Percentiles rank a stretch among this genome's conserved stretches.
These are phyloP conservation scores for Lipomyces starkeyi DNA, from an alignment of 805 yeast species.

Conservation along the genomic window DNA sequence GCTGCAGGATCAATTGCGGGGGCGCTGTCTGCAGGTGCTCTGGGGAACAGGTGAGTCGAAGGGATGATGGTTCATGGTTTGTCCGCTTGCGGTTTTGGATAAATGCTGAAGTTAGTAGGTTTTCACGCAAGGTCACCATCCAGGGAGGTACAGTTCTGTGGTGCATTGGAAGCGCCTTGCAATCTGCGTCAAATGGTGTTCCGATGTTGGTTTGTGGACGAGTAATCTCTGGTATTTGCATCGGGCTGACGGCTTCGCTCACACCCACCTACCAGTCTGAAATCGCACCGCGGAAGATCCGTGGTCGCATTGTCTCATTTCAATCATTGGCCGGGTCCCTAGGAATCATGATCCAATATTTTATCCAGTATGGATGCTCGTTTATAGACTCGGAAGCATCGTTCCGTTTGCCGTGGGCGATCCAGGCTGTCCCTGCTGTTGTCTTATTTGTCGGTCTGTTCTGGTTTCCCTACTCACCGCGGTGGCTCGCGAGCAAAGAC, in stretches of 20 bases:
- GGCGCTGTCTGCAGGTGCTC: slow-evolving; percentile 51
- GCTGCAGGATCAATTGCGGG: slow-evolving; percentile 70
- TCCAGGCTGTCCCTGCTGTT: slow-evolving; percentile 60
- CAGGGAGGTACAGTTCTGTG: slow-evolving; percentile 36
- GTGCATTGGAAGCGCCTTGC: slow-evolving; percentile 40
- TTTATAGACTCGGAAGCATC: slow-evolving; percentile 53
- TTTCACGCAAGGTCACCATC: slow-evolving; percentile 36
- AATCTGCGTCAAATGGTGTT: slow-evolving; percentile 46
- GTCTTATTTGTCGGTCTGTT: slow-evolving; percentile 54
- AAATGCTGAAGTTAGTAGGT: slow-evolving; percentile 57
- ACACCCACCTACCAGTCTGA: too few species aligned
- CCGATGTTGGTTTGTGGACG: slow-evolving; percentile 53
- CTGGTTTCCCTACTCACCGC: slow-evolving; percentile 47
- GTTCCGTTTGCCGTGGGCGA: slow-evolving; percentile 69
- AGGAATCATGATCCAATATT: slow-evolving; percentile 45
- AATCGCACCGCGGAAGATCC: slow-evolving; percentile 40
- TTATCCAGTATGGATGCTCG: slow-evolving; percentile 52
- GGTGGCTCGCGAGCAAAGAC: slow-evolving; percentile 57
- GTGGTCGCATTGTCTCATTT: slow-evolving; percentile 46
- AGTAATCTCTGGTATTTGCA: slow-evolving; percentile 59
- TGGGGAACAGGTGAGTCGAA: slow-evolving; percentile 49
- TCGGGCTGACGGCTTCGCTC: slow-evolving; percentile 61
- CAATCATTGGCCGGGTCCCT: slow-evolving; percentile 45
- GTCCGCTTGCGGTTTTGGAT: too few species aligned
- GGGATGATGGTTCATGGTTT: too few species aligned